phyloP scores from a whole-genome alignment of 805 yeast species.

The Cyberlindnera nakhonratchasimensis region DNA sequence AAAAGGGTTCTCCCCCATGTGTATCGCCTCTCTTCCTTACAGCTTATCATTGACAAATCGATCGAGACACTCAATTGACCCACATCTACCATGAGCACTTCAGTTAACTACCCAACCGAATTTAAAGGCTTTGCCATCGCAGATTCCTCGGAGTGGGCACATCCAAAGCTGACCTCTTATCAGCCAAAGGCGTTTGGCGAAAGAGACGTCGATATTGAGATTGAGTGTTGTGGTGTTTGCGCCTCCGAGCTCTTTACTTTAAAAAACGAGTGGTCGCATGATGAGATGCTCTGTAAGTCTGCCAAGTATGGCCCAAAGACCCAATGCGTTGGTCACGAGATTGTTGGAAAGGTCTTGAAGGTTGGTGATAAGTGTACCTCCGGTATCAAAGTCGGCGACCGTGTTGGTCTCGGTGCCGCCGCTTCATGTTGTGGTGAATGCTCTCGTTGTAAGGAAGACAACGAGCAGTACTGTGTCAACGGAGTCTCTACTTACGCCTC shows the following conservation, averaged over 20 bases:
- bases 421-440: slow-evolving; percentile 59
- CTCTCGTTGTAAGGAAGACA: slow-evolving; percentile 48
- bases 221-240: slow-evolving; percentile 64
- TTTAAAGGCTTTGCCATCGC: slow-evolving; percentile 60
- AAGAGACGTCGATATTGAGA: slow-evolving; percentile 52
- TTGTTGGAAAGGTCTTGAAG: slow-evolving; percentile 54
- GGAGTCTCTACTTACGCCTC: slow-evolving; percentile 49
- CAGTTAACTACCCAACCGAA: slow-evolving; percentile 45
- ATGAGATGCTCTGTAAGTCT: slow-evolving; percentile 21
- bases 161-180: slow-evolving; percentile 49
- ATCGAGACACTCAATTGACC: too few species aligned
- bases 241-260: slow-evolving; percentile 59
- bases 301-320: slow-evolving; percentile 33
- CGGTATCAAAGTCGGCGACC: slow-evolving; percentile 58
- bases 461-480: slow-evolving; percentile 55
- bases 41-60: too few species aligned
- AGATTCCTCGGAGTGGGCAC: slow-evolving; percentile 49
- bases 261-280: slow-evolving; percentile 47
- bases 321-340: slow-evolving; percentile 66
- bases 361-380: slow-evolving; percentile 54
- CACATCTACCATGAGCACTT: slow-evolving; percentile 17
- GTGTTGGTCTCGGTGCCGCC: slow-evolving; percentile 81
- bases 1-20: too few species aligned
- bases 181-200: slow-evolving; percentile 44
- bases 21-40: too few species aligned